phyloP scores from a whole-genome alignment of 805 yeast species.

The Saccharomyces jurei region DNA sequence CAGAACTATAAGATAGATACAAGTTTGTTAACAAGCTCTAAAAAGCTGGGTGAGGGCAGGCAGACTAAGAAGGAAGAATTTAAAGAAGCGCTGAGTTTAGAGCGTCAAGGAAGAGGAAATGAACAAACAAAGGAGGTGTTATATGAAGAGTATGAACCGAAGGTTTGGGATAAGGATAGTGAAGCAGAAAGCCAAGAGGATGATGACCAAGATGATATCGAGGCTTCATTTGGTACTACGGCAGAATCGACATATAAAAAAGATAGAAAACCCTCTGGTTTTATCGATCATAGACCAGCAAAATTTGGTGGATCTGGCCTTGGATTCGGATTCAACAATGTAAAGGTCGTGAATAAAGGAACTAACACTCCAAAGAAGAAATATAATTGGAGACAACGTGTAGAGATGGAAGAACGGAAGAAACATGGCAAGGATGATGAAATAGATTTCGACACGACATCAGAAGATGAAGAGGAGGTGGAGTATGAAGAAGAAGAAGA shows the following conservation, averaged over 20 bases:
- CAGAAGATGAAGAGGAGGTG: constrained; percentile 18
- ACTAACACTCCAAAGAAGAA: constrained; percentile 36
- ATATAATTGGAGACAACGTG: constrained; percentile 66
- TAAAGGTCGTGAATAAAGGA: constrained; percentile 37
- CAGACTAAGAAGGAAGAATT: constrained; percentile 62
- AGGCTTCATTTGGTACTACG: constrained; percentile 20
- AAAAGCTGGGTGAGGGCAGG: constrained; percentile 72
- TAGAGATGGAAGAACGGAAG: constrained; percentile 41
- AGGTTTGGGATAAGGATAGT: constrained; percentile 48
- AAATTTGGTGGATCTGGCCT: constrained; percentile 52
- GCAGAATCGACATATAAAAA: constrained; percentile 3
- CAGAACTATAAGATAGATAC: constrained; percentile 61
- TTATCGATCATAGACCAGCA: constrained; percentile 65
- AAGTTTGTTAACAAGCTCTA: constrained; percentile 58
- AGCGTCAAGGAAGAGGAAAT: constrained; percentile 59
- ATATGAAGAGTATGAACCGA: constrained; percentile 60
- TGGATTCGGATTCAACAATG: constrained; percentile 61
- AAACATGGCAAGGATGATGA: constrained; percentile 48
- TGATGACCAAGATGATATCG: constrained; percentile 22
- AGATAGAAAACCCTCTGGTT: constrained; percentile 32
- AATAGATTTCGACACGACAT: constrained; percentile 43
- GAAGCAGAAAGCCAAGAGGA: constrained; percentile 17
- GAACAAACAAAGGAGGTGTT: constrained; percentile 53
- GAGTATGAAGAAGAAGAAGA: constrained; percentile 22
- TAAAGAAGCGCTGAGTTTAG: constrained; percentile 66